Evolutionary conservation across 1,139 yeast species (phyloP).

Genomic region (Ogataea hybrid): DNA sequence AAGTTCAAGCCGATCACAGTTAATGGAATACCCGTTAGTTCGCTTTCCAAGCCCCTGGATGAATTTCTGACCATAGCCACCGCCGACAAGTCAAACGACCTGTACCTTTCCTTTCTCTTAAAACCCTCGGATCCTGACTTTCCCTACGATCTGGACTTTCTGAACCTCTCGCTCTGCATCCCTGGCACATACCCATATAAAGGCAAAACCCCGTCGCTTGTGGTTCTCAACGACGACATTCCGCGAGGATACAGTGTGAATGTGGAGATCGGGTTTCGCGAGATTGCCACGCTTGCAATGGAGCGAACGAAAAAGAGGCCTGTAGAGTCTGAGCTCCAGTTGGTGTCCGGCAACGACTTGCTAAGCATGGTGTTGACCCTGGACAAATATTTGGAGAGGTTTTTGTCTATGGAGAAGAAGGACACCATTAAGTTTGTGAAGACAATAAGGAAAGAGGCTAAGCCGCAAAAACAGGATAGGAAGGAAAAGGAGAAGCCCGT

Average conservation of each 20-base stretch:
- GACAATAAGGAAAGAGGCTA: conserved; percentile 19
- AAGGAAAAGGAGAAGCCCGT: not conserved
- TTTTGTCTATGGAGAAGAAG: conserved; percentile 56
- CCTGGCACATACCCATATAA: conserved; percentile 55
- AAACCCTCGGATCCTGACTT: conserved; percentile 73
- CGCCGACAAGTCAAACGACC: conserved; percentile 18
- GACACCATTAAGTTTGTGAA: conserved; percentile 52
- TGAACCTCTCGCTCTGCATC: conserved; percentile 51
- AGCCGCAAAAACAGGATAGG: conserved; percentile 6
- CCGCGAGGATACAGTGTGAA: conserved; percentile 70
- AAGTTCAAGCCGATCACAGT: conserved; percentile 26
- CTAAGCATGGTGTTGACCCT: conserved; percentile 53
- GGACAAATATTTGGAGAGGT: conserved; percentile 56
- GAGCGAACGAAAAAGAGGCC: conserved; percentile 21
- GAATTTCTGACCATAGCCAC: conserved; percentile 20
- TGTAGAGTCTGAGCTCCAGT: conserved; percentile 28
- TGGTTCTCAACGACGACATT: conserved; percentile 64
- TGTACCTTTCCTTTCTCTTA: conserved; percentile 32
- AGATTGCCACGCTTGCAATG: conserved; percentile 44
- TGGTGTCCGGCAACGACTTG: conserved; percentile 45
- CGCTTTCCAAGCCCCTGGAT: conserved; percentile 18
- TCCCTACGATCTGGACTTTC: conserved; percentile 56
- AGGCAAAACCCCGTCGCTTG: conserved; percentile 39
- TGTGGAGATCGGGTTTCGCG: conserved; percentile 60
- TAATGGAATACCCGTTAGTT: conserved; percentile 27